These are phyloP conservation scores for Leishmania tropica DNA, from an alignment of 208 protist species.

Conservation along the genomic window DNA sequence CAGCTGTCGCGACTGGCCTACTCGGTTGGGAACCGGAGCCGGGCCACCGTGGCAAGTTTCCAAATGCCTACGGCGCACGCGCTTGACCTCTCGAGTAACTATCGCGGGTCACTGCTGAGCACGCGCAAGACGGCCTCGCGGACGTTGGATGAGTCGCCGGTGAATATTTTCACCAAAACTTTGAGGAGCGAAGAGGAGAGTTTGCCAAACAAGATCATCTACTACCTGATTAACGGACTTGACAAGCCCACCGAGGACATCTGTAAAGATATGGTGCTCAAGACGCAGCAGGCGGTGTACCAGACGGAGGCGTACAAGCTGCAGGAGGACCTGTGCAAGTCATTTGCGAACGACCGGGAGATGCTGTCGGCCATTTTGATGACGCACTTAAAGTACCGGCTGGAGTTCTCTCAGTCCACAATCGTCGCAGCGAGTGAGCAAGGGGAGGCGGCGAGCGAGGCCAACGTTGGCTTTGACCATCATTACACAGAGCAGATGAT, in stretches of 20 bases:
- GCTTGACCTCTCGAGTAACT: constrained; percentile 38
- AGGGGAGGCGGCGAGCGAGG: constrained; percentile 16
- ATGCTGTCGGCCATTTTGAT: constrained; percentile 51
- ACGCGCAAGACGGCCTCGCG: constrained; percentile 19
- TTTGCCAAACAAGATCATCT: constrained; percentile 59
- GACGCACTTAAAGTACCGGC: constrained; percentile 42
- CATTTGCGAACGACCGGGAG: constrained; percentile 44
- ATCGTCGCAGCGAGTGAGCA: background rate
- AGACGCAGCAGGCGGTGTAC: constrained; percentile 47
- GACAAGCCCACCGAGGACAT: constrained; percentile 46
- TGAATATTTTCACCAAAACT: constrained; percentile 43
- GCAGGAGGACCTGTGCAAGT: constrained; percentile 64
- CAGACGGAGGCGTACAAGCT: constrained; percentile 66
- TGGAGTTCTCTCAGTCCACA: constrained; percentile 25
- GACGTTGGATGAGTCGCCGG: constrained; percentile 19
- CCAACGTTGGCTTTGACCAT: constrained; percentile 31
- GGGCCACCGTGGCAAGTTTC: constrained; percentile 29
- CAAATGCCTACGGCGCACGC: constrained; percentile 24
- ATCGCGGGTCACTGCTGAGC: constrained; percentile 23
- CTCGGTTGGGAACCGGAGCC: constrained; percentile 33
- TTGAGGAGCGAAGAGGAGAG: constrained; percentile 45
- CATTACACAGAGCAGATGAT: constrained; percentile 74
- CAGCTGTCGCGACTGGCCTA: constrained; percentile 25
- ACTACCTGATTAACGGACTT: constrained; percentile 66
- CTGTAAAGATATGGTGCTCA: constrained; percentile 37